Evolutionary conservation across 495 filamentous ascomycete species (phyloP).

Genomic region (Lepraria neglecta): DNA sequence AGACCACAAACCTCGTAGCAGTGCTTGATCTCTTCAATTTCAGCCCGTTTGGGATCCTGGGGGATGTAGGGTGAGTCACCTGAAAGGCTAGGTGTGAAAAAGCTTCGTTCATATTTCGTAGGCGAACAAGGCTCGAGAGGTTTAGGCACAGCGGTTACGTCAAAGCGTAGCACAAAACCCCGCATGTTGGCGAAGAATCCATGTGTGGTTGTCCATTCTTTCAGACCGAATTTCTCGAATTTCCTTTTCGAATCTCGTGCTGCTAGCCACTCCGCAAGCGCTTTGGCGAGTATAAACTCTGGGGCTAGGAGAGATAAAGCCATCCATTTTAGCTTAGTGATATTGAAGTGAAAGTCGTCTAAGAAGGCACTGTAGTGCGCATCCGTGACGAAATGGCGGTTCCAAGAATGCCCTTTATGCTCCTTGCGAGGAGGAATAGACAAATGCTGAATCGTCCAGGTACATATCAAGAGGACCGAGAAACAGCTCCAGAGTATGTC

Average conservation of each 20-base stretch:
- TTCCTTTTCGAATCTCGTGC: conserved; percentile 11
- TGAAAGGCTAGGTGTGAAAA: background rate
- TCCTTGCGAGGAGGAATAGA: conserved; percentile 7
- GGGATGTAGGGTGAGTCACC: conserved; percentile 14
- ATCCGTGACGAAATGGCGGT: background rate
- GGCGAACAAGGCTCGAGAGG: conserved; percentile 11
- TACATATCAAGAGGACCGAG: conserved; percentile 13
- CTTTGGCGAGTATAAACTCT: conserved; percentile 14
- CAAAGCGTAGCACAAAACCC: conserved; percentile 13
- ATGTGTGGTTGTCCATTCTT: conserved; percentile 17
- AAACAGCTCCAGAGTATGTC: conserved; percentile 19
- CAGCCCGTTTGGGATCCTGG: conserved; percentile 15
- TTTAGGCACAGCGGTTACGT: conserved; percentile 13
- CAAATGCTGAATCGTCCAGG: conserved; percentile 19
- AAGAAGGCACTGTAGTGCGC: conserved; percentile 1
- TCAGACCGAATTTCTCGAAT: conserved; percentile 1
- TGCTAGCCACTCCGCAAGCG: conserved; percentile 7
- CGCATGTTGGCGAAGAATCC: conserved; percentile 17
- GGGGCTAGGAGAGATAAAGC: background rate
- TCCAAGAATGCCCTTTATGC: background rate
- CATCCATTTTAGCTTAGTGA: conserved; percentile 18
- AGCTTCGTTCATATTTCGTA: background rate
- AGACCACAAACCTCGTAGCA: conserved; percentile 8
- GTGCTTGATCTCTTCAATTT: conserved; percentile 11
- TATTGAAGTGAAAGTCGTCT: conserved; percentile 12